Percentiles rank a stretch among this genome's conserved stretches.
These are phyloP conservation scores for Paramecium biaurelia DNA, from an alignment of 73 alveolate species.

Conservation along the genomic window DNA sequence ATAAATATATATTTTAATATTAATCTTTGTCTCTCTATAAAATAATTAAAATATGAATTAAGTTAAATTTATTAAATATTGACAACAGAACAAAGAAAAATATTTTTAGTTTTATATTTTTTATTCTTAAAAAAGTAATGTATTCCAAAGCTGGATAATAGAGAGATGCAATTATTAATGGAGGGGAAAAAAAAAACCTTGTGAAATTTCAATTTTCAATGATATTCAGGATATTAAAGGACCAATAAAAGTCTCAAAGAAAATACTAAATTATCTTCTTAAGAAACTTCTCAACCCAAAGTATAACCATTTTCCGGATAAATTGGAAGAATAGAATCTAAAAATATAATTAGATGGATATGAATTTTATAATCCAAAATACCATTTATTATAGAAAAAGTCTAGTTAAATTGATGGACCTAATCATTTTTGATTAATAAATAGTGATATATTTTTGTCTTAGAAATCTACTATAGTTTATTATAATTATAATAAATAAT, in stretches of 20 bases:
- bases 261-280: not conserved
- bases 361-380: constrained; percentile 20
- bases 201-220: not conserved
- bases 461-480: not conserved
- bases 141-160: not conserved
- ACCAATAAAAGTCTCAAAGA: not conserved
- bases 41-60: not conserved
- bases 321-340: not conserved
- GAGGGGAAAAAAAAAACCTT: not conserved
- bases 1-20: not conserved
- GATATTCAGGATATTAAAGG: not conserved
- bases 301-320: not conserved
- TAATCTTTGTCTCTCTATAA: not conserved
- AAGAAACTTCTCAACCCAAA: not conserved
- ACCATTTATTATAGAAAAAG: not conserved
- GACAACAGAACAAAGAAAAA: not conserved
- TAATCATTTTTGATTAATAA: not conserved
- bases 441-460: not conserved
- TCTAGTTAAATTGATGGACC: not conserved
- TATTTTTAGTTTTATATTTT: not conserved
- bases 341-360: not conserved
- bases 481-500: too few species aligned
- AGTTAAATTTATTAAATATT: not conserved
- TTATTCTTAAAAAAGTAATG: not conserved
- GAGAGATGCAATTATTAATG: not conserved